phyloP scores from a whole-genome alignment of 495 filamentous ascomycete genomes.

The Trichodelitschia bisporula region DNA sequence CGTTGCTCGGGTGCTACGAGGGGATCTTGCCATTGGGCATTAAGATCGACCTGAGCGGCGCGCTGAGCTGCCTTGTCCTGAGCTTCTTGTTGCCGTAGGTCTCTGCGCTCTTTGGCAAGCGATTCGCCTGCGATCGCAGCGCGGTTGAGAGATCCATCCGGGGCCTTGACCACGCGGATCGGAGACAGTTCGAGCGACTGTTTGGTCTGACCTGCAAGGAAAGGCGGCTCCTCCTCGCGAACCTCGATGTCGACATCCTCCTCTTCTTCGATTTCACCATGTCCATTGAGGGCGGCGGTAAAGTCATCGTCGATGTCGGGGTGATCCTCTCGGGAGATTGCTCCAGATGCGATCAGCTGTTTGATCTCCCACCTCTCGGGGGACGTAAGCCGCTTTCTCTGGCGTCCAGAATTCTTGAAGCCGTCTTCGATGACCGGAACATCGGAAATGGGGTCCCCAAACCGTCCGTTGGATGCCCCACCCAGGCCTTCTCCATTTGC shows the following conservation, averaged over 20 bases:
- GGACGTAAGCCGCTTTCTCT: constrained; percentile 79
- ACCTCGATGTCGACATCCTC: constrained; percentile 95
- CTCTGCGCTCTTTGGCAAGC: constrained; percentile 75
- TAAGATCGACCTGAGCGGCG: constrained; percentile 58
- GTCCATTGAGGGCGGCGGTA: constrained; percentile 60
- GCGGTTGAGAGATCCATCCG: constrained; percentile 84
- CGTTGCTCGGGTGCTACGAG: constrained; percentile 67
- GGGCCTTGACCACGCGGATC: constrained; percentile 89
- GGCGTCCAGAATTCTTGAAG: constrained; percentile 25
- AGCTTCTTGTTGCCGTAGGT: constrained; percentile 67
- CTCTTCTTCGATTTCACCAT: constrained; percentile 78
- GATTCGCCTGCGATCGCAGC: constrained; percentile 81
- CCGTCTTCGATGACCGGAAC: constrained; percentile 43
- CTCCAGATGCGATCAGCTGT: constrained; percentile 85
- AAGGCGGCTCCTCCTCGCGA: constrained; percentile 85
- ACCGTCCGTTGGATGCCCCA: constrained; percentile 25
- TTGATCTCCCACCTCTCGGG: constrained; percentile 95
- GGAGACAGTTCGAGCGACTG: constrained; percentile 85
- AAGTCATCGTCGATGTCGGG: constrained; percentile 92
- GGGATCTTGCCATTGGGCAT: constrained; percentile 87
- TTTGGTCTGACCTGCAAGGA: constrained; percentile 87
- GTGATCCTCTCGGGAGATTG: constrained; percentile 71
- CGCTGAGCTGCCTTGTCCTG: constrained; percentile 63
- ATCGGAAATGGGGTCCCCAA: constrained; percentile 29
- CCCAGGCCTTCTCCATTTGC: constrained; percentile 73